phyloP scores from a whole-genome alignment of 352 stramenopile species.

The Globisporangium irregulare region DNA sequence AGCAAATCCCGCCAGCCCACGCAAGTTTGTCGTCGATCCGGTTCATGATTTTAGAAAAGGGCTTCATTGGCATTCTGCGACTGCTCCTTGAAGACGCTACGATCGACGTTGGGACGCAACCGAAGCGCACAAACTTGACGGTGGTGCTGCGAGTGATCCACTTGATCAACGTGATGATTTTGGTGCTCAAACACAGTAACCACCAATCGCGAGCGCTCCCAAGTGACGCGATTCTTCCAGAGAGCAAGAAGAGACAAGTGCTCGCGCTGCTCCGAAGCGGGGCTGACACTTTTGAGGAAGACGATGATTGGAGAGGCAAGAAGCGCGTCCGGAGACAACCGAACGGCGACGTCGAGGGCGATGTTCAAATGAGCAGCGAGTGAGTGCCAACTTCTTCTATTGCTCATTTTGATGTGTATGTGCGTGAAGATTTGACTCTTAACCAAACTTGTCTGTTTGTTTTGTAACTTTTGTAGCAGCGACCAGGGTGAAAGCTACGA shows the following conservation, averaged over 20 bases:
- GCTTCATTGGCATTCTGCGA: slow-evolving; percentile 60
- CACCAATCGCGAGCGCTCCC: slow-evolving; percentile 16
- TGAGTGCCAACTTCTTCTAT: slow-evolving; percentile 19
- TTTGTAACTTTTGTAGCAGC: slow-evolving; percentile 26
- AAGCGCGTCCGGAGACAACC: slow-evolving; percentile 69
- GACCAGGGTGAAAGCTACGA: slow-evolving; percentile 51
- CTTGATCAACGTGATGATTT: slow-evolving; percentile 59
- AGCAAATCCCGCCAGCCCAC: slow-evolving; percentile 53
- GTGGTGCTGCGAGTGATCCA: slow-evolving; percentile 65
- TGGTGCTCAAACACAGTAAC: slow-evolving; percentile 52
- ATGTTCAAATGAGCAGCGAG: slow-evolving; percentile 75
- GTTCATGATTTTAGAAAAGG: slow-evolving; percentile 58
- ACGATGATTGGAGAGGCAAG: slow-evolving; percentile 46
- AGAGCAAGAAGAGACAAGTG: slow-evolving; percentile 50
- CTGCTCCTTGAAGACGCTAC: slow-evolving; percentile 63
- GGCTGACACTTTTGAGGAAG: slow-evolving; percentile 60
- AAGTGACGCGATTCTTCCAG: slow-evolving; percentile 29
- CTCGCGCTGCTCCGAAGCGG: slow-evolving; percentile 51
- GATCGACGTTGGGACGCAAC: slow-evolving; percentile 16
- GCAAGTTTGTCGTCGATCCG: slow-evolving; percentile 49
- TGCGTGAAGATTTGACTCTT: background rate
- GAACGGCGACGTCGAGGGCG: slow-evolving; percentile 33
- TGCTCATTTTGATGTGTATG: background rate
- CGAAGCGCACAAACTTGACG: slow-evolving; percentile 65
- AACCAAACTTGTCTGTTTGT: slow-evolving; percentile 8